Base-by-base conservation (phyloP, 148 eudicot genomes). In the Cornus kousa region DNA sequence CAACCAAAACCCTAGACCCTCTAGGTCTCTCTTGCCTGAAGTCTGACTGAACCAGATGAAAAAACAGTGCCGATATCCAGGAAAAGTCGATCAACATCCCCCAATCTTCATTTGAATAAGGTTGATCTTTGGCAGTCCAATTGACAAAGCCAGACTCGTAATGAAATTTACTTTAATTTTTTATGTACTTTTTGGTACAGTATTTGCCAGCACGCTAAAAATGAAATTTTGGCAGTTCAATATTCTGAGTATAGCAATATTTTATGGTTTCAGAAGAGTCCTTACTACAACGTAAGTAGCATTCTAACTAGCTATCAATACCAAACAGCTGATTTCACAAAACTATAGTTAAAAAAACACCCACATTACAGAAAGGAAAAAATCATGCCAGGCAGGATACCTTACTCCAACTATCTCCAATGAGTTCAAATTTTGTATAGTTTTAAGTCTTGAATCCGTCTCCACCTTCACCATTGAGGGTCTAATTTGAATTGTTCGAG, bases 391-490 rank as follows among this genome's bases (percentile, higher is more conserved):
- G 9, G 5, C 14, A 65, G 60, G 48, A 72, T 87, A 95, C 98
- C 97, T 95, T 12, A 86, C 83, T n/a, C 79, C 70, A 39, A 90
- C 91, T 76, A 95, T 88, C 85, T 93, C 97, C 85, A 93, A 87
- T 24, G 91, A 87, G 80, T 88, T 84, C 67, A 87, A 83, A 23
- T 81, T 67, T 37, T 78, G 84, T 72, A 68, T 64, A 78, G 17
- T 62, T 62, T 67, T 11, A 75, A 80, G 82, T 17, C 35, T 31
- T 8, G 68, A 10, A 84, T 93, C 98, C 40, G 67, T 53, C 39
- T 79, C 31, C 70, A 93, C 89, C 78, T 95, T 95, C 7, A 95
- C 68, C 98, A 93, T 93, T 5, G 94, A 91, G 33, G 77, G 87
- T 23, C 97, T 88, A 78, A 95, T 76, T 70, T 79, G 83, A 78